Percentiles rank a stretch among this genome's conserved stretches.
Conservation (phyloP, 306 rosid genomes). For the Rosa persica region DNA sequence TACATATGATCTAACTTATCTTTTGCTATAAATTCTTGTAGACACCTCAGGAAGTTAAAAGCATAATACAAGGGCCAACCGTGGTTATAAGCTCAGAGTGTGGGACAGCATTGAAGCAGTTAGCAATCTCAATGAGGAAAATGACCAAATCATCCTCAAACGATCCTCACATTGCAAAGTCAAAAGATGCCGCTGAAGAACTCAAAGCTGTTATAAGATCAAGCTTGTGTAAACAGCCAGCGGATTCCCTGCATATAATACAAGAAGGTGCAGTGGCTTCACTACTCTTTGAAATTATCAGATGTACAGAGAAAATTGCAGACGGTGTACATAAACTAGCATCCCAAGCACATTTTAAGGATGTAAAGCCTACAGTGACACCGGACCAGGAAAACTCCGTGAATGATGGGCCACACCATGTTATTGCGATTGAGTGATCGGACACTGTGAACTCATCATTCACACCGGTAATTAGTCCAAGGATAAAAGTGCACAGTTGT, state of each 20-base stretch:
- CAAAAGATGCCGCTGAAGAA: constrained; percentile 10
- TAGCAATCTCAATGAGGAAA: constrained; percentile 7
- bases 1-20: neutral
- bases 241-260: neutral
- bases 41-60: constrained; percentile 12
- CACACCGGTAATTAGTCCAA: too few species aligned
- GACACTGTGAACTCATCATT: neutral
- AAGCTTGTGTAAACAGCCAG: neutral
- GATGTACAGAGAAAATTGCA: constrained; percentile 1
- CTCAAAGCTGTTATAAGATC: constrained; percentile 21
- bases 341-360: constrained; percentile 18
- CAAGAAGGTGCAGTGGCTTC: constrained; percentile 25
- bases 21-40: neutral
- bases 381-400: neutral
- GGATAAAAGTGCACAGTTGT: too few species aligned
- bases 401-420: neutral
- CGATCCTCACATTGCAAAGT: constrained; percentile 4
- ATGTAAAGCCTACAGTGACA: constrained; percentile 14
- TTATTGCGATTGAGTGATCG: neutral
- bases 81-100: constrained; percentile 18
- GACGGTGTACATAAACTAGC: constrained; percentile 14
- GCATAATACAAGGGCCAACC: constrained; percentile 15
- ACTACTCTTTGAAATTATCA: constrained; percentile 10
- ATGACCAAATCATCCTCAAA: constrained; percentile 12
- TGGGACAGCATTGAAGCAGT: constrained; percentile 22